Evolutionary conservation across 345 rosid genomes (phyloP).

Genomic region (Trapa bicornis): DNA sequence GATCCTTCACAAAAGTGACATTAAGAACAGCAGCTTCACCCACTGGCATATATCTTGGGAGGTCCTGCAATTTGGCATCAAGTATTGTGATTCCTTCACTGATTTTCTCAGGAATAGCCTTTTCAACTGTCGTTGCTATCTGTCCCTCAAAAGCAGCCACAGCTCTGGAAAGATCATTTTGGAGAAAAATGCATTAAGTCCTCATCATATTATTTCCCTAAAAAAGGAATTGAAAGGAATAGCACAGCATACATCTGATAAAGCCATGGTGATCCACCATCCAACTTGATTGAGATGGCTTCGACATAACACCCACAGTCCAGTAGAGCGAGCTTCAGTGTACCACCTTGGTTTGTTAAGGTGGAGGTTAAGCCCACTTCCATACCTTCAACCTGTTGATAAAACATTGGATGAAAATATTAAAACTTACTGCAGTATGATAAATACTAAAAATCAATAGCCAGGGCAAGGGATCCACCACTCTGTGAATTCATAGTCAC

Average conservation of each 20-base stretch:
- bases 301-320: slow-evolving; percentile 38
- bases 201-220: neutral
- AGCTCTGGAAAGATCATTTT: slow-evolving; percentile 23
- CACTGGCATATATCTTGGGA: slow-evolving; percentile 43
- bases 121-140: slow-evolving; percentile 42
- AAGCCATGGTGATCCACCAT: slow-evolving; percentile 86
- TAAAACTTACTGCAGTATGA: neutral
- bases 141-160: slow-evolving; percentile 47
- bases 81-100: slow-evolving; percentile 44
- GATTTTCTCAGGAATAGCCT: slow-evolving; percentile 35
- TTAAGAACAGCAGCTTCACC: slow-evolving; percentile 43
- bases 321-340: slow-evolving; percentile 28
- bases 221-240: neutral
- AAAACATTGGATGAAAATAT: slow-evolving; percentile 1
- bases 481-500: neutral
- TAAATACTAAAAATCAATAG: neutral
- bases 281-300: slow-evolving; percentile 41
- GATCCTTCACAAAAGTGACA: slow-evolving; percentile 44
- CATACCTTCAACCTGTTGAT: slow-evolving; percentile 51
- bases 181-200: neutral
- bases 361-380: slow-evolving; percentile 25
- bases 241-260: slow-evolving; percentile 48
- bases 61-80: slow-evolving; percentile 43
- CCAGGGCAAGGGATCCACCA: neutral
- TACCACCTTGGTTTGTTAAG: slow-evolving; percentile 32